Conservation (phyloP, 768 basidiomycete species). For the Fomitopsis serialis region DNA sequence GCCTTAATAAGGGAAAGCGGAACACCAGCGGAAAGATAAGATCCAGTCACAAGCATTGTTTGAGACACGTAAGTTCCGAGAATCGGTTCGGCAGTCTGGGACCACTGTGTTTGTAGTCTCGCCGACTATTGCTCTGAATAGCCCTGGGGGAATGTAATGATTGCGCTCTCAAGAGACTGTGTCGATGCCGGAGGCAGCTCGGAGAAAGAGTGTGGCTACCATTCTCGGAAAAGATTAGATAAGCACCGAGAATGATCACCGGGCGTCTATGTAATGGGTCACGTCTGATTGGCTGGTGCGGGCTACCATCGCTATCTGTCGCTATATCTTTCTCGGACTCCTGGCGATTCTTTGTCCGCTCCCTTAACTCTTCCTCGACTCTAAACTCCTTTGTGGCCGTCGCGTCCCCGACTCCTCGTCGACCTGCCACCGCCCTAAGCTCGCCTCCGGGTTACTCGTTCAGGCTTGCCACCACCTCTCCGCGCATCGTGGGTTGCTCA, state of each 20-base stretch:
- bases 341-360: slow-evolving; percentile 1
- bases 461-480: background rate
- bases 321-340: slow-evolving; percentile 3
- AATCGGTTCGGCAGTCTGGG: background rate
- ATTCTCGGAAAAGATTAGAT: background rate
- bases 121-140: background rate
- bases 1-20: background rate
- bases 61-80: background rate
- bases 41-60: background rate
- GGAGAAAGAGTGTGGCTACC: background rate
- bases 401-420: background rate
- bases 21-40: slow-evolving; percentile 6
- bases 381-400: background rate
- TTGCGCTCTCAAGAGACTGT: too few relatives aligned
- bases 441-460: background rate
- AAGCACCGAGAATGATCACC: background rate
- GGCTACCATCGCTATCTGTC: slow-evolving; percentile 1
- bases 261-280: slow-evolving; percentile 1
- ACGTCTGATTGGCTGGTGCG: background rate
- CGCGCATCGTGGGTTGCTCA: background rate
- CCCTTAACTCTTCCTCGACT: slow-evolving; percentile 1
- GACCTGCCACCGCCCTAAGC: background rate
- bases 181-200: background rate
- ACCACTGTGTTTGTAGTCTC: background rate
- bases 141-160: too few relatives aligned